These are phyloP conservation scores for Anastatica hierochuntica DNA, from an alignment of 345 rosid genomes.

Conservation along the genomic window DNA sequence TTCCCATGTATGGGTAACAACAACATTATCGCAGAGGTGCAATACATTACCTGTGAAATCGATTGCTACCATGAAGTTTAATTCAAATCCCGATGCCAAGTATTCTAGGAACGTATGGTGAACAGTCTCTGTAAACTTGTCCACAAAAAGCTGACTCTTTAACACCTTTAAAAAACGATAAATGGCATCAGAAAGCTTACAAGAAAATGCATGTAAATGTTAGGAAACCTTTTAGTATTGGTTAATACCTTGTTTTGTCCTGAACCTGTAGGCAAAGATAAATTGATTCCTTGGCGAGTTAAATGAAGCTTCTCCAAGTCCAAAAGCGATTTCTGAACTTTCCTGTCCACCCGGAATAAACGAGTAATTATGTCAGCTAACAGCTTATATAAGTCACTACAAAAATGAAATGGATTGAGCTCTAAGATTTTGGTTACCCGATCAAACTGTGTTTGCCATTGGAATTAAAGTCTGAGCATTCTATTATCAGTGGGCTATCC, in stretches of 20 bases:
- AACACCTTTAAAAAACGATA: slow-evolving; percentile 32
- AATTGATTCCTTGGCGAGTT: slow-evolving; percentile 38
- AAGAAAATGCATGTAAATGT: background rate
- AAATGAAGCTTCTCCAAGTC: slow-evolving; percentile 63
- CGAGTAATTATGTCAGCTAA: slow-evolving; percentile 17
- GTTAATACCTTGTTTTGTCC: slow-evolving; percentile 53
- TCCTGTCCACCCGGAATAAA: slow-evolving; percentile 40
- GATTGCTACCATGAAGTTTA: slow-evolving; percentile 91
- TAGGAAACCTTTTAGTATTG: background rate
- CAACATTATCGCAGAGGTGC: background rate
- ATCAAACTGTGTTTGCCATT: slow-evolving; percentile 27
- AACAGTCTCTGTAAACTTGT: slow-evolving; percentile 53
- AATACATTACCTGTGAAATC: slow-evolving; percentile 78
- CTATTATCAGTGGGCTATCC: slow-evolving; percentile 30
- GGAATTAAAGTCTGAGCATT: slow-evolving; percentile 27
- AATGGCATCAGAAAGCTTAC: slow-evolving; percentile 9
- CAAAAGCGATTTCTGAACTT: slow-evolving; percentile 59
- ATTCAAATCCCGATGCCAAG: slow-evolving; percentile 71
- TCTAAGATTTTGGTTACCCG: slow-evolving; percentile 26
- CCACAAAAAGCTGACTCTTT: slow-evolving; percentile 71
- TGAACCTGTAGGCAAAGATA: slow-evolving; percentile 37
- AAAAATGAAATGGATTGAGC: background rate
- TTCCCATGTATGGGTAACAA: background rate
- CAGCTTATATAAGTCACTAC: background rate
- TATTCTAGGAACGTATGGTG: slow-evolving; percentile 80